These are phyloP conservation scores for Furcasterigmium furcatum DNA, from an alignment of 2,329 filamentous ascomycete genomes.

Conservation along the genomic window DNA sequence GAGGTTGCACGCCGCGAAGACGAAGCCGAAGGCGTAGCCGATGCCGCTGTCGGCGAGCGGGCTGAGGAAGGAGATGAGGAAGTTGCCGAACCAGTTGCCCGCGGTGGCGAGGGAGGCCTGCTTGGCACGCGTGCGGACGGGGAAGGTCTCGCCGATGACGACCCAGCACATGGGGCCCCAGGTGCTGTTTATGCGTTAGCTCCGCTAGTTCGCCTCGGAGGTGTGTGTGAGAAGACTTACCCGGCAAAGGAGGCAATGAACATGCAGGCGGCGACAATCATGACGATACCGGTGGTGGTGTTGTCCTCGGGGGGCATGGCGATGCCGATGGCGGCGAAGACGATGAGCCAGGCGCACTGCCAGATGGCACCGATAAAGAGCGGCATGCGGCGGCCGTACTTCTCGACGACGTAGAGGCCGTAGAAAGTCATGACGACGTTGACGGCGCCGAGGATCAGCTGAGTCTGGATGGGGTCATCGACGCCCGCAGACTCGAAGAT, in stretches of 20 bases:
- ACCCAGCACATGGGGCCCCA: constrained; percentile 72
- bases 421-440: constrained; percentile 67
- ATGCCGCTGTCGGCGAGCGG: constrained; percentile 62
- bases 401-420: constrained; percentile 66
- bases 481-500: constrained; percentile 68
- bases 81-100: constrained; percentile 60
- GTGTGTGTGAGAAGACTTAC: constrained; percentile 13
- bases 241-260: constrained; percentile 70
- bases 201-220: not conserved
- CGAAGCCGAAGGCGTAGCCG: constrained; percentile 61
- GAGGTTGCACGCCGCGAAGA: constrained; percentile 62
- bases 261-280: constrained; percentile 71
- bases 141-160: constrained; percentile 64
- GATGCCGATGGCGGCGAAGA: constrained; percentile 60
- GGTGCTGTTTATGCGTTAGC: constrained; percentile 44
- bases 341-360: constrained; percentile 62
- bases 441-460: constrained; percentile 65
- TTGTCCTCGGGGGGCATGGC: constrained; percentile 36
- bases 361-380: constrained; percentile 64
- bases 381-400: constrained; percentile 64
- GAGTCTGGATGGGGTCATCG: constrained; percentile 61
- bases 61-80: constrained; percentile 66
- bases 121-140: constrained; percentile 51
- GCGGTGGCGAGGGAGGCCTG: constrained; percentile 52
- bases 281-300: constrained; percentile 54